Evolutionary conservation across 352 stramenopile species (phyloP).

Genomic region (Phytopythium boreale): DNA sequence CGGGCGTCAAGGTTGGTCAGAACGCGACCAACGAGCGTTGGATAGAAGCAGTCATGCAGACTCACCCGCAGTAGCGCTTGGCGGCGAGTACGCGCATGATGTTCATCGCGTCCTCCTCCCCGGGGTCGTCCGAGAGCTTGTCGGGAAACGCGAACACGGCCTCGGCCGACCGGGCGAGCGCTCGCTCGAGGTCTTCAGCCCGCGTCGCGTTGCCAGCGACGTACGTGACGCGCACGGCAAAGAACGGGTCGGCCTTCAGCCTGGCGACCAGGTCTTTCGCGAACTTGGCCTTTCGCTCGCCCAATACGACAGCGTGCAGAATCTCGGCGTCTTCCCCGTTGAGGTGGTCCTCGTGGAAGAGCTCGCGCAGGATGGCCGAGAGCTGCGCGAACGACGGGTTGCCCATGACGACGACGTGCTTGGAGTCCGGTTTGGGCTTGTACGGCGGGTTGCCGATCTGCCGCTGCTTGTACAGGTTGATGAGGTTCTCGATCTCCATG

Average conservation of each 20-base stretch:
- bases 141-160: conserved; percentile 85
- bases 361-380: conserved; percentile 75
- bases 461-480: conserved; percentile 78
- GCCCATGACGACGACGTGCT: conserved; percentile 78
- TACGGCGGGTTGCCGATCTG: conserved; percentile 83
- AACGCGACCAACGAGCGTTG: too few species aligned
- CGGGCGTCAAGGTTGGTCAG: background rate
- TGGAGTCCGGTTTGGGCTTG: conserved; percentile 54
- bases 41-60: background rate
- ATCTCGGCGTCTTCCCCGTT: conserved; percentile 37
- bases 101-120: conserved; percentile 78
- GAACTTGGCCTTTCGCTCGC: conserved; percentile 67
- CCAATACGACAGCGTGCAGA: conserved; percentile 69
- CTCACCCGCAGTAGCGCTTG: conserved; percentile 70
- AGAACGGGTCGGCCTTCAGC: conserved; percentile 76
- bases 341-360: conserved; percentile 87
- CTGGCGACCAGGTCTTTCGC: conserved; percentile 66
- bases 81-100: conserved; percentile 80
- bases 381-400: conserved; percentile 84
- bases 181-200: conserved; percentile 70
- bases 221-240: conserved; percentile 76
- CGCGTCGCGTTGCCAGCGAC: conserved; percentile 71
- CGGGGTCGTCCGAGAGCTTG: conserved; percentile 68
- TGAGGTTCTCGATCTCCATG: conserved; percentile 87
- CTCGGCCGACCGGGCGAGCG: conserved; percentile 45